These are phyloP conservation scores for Afroboletus lepidellus DNA, from an alignment of 1,284 basidiomycete species.

Conservation along the genomic window DNA sequence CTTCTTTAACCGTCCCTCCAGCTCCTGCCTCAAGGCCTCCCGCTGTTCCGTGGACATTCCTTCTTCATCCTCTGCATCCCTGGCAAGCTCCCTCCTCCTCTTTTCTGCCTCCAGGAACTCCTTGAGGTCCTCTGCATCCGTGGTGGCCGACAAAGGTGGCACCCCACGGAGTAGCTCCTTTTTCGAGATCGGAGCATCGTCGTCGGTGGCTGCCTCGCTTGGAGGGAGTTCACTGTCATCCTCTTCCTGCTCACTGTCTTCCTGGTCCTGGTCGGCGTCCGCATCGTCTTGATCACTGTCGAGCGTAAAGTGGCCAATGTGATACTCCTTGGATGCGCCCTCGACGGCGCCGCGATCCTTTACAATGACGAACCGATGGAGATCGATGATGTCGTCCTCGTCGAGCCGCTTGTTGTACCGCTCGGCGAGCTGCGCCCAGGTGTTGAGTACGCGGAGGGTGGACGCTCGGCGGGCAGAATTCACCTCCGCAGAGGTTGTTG, in stretches of 20 bases:
- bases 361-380: constrained; percentile 55
- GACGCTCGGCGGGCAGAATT: constrained; percentile 56
- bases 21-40: constrained; percentile 14
- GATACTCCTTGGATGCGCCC: constrained; percentile 37
- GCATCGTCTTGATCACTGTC: constrained; percentile 36
- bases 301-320: constrained; percentile 50
- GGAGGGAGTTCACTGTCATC: constrained; percentile 29
- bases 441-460: constrained; percentile 52
- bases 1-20: constrained; percentile 14
- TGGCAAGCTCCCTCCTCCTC: constrained; percentile 45
- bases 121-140: constrained; percentile 56
- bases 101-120: constrained; percentile 67
- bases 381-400: constrained; percentile 74
- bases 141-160: constrained; percentile 47
- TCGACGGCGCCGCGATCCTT: constrained; percentile 68
- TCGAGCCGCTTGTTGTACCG: constrained; percentile 64
- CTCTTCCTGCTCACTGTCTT: constrained; percentile 32
- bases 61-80: constrained; percentile 40
- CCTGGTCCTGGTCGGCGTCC: constrained; percentile 30
- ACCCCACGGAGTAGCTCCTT: constrained; percentile 33
- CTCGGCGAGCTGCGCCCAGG: constrained; percentile 65
- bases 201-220: constrained; percentile 24
- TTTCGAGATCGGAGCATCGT: constrained; percentile 33
- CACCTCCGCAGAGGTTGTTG: constrained; percentile 37
- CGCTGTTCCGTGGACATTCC: constrained; percentile 22